Percentiles rank a stretch among this genome's conserved stretches.
These are phyloP conservation scores for Pleurotus cornucopiae DNA, from an alignment of 768 basidiomycete species.

Conservation along the genomic window DNA sequence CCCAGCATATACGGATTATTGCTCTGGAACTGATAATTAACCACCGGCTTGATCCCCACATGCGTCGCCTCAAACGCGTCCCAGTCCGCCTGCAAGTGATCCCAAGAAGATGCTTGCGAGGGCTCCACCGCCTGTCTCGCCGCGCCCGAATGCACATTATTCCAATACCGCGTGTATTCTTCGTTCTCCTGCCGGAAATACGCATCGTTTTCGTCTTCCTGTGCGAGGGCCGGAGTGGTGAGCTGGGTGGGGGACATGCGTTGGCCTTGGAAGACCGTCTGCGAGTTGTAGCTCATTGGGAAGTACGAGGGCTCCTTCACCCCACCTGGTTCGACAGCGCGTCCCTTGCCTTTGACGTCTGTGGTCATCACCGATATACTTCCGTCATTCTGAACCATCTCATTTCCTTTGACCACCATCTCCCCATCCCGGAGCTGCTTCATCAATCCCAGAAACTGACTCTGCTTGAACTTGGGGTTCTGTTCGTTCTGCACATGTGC, in stretches of 20 bases:
- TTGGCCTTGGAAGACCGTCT: constrained; percentile 1
- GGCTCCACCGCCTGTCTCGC: constrained; percentile 12
- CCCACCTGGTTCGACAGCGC: constrained; percentile 28
- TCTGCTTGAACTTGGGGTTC: constrained; percentile 83
- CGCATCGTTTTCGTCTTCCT: constrained; percentile 53
- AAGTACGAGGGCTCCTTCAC: neutral
- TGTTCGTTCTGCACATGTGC: constrained; percentile 70
- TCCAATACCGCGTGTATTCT: constrained; percentile 63
- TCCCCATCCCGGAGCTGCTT: constrained; percentile 76
- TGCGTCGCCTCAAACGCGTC: constrained; percentile 76
- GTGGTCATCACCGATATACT: constrained; percentile 17
- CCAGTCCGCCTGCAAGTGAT: constrained; percentile 71
- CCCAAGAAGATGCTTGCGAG: constrained; percentile 47
- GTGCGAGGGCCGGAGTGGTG: neutral
- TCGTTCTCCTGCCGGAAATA: constrained; percentile 70
- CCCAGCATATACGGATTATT: constrained; percentile 78
- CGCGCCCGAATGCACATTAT: constrained; percentile 27
- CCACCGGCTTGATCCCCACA: constrained; percentile 53
- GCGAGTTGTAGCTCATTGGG: neutral
- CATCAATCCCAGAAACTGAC: constrained; percentile 85
- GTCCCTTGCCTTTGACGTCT: constrained; percentile 71
- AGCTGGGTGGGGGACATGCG: neutral
- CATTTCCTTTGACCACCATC: constrained; percentile 72
- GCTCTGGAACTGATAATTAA: constrained; percentile 66
- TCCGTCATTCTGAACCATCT: constrained; percentile 60